Percentiles rank a stretch among this genome's conserved stretches.
Conservation (phyloP, 192 early-diverging fungal genomes). For the Umbelopsis sp. region DNA sequence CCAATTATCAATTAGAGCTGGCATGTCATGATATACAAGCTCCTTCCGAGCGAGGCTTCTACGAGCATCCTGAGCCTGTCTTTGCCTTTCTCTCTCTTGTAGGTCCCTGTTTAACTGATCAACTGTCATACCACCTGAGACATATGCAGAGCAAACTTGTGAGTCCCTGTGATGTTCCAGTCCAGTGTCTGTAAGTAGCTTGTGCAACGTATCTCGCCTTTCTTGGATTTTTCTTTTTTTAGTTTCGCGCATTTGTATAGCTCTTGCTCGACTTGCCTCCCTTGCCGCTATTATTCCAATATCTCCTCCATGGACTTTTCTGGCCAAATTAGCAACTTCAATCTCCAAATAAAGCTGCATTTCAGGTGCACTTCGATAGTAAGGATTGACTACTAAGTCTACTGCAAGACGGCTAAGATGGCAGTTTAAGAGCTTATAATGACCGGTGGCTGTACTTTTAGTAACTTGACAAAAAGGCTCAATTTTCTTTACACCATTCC, state of each 20-base stretch:
- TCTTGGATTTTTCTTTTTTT: no score
- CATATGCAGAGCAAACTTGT: no score
- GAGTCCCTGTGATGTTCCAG: no score
- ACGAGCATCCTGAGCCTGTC: no score
- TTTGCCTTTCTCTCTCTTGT: no score
- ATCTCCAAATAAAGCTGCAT: neutral
- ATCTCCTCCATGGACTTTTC: slow-evolving; percentile 1
- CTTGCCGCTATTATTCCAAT: neutral
- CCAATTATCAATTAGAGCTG: no score
- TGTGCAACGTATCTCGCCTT: no score
- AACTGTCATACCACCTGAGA: no score
- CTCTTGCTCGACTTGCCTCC: neutral
- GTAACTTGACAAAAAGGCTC: neutral
- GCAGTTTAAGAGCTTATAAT: neutral
- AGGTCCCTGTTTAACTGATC: no score
- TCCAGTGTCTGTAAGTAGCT: no score
- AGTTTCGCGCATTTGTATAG: neutral
- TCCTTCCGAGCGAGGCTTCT: no score
- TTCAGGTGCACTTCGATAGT: neutral
- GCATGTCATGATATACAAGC: no score
- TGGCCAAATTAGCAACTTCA: neutral
- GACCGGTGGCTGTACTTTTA: neutral
- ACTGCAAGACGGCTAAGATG: neutral
- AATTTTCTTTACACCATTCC: neutral
- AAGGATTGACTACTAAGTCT: neutral